Percentiles rank a stretch among this genome's conserved stretches.
Evolutionary conservation across 2,329 filamentous ascomycete genomes (phyloP).

Genomic region (Rhynchosporium agropyri): DNA sequence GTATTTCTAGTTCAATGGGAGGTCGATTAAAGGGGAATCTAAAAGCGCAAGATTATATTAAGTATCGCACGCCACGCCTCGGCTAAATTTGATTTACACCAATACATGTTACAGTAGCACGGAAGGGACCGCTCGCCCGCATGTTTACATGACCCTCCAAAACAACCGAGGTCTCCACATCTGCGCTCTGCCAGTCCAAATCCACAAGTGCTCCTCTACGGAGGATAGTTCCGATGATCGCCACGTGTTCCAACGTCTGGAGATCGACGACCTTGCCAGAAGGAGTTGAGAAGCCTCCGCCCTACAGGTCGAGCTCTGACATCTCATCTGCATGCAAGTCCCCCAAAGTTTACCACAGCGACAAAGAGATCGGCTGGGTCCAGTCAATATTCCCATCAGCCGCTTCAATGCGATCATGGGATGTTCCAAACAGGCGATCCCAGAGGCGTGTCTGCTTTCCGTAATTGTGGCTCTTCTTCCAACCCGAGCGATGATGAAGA

Average conservation of each 20-base stretch:
- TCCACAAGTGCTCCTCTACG: not conserved
- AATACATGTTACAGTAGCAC: not conserved
- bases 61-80: not conserved
- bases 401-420: slow-evolving; percentile 1
- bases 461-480: slow-evolving; percentile 5
- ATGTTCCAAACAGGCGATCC: slow-evolving; percentile 3
- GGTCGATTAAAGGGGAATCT: no score
- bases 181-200: not conserved
- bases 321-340: not conserved
- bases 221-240: no score
- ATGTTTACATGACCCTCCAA: not conserved
- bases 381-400: not conserved
- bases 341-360: not conserved
- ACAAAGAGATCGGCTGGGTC: not conserved
- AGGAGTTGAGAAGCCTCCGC: not conserved
- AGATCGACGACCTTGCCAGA: not conserved
- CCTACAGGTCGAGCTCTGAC: not conserved
- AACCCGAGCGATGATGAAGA: not conserved
- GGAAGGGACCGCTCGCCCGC: no score
- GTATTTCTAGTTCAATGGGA: no score
- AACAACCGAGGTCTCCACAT: not conserved
- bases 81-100: slow-evolving; percentile 6
- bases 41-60: no score
- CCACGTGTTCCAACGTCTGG: not conserved
- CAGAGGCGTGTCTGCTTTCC: slow-evolving; percentile 5